A percentile compares a stretch with the other conserved stretches of the same genome.
Conservation (phyloP, 371 early-diverging fungal genomes). For the Batrachochytrium dendrobatidis region DNA sequence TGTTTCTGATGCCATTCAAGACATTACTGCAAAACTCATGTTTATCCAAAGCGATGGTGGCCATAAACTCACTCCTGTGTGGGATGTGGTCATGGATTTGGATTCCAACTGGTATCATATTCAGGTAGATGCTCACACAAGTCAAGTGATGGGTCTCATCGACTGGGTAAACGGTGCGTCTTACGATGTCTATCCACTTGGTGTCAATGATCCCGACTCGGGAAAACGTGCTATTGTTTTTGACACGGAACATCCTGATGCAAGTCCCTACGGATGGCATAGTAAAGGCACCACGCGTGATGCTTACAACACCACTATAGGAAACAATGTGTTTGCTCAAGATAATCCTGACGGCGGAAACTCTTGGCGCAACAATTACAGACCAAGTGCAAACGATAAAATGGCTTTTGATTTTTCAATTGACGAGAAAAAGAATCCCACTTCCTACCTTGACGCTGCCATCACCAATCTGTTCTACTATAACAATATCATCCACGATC, state of each 20-base stretch:
- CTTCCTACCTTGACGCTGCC: conserved; percentile 79
- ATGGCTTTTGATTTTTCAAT: conserved; percentile 70
- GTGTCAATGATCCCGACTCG: conserved; percentile 69
- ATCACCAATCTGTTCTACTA: conserved; percentile 91
- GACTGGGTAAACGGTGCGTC: conserved; percentile 81
- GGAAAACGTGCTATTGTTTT: conserved; percentile 53
- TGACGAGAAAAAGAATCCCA: conserved; percentile 48
- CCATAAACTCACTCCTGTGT: conserved; percentile 48
- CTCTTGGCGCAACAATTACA: conserved; percentile 64
- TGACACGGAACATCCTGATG: conserved; percentile 64
- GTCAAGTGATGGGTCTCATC: conserved; percentile 61
- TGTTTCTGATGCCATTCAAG: conserved; percentile 5
- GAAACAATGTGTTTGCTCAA: conserved; percentile 75
- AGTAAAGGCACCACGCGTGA: conserved; percentile 13
- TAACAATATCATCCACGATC: conserved; percentile 65
- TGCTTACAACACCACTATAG: conserved; percentile 62
- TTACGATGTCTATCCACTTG: conserved; percentile 81
- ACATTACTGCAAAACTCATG: conserved; percentile 29
- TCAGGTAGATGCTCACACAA: conserved; percentile 58
- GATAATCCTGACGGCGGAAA: conserved; percentile 46
- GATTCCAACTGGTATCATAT: conserved; percentile 84
- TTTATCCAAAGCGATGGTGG: conserved; percentile 26
- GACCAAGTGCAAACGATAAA: conserved; percentile 56
- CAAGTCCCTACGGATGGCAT: conserved; percentile 62
- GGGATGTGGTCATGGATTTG: conserved; percentile 85